Evolutionary conservation across 164 flowering plant species (phyloP).

Genomic region (Saururus chinensis): DNA sequence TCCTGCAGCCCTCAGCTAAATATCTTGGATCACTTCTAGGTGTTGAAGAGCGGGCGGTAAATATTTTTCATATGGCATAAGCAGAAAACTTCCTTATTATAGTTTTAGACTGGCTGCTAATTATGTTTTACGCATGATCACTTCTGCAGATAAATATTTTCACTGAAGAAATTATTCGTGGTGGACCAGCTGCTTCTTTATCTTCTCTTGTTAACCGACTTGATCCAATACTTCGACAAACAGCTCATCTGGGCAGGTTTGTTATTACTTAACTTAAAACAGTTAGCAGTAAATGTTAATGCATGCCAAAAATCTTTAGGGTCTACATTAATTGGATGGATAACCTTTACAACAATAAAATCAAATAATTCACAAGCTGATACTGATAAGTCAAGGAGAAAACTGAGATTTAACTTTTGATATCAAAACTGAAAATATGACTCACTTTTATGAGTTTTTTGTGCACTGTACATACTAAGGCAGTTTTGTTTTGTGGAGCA

Average conservation of each 20-base stretch:
- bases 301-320: not conserved
- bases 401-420: too few relatives aligned
- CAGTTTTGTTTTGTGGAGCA: conserved; percentile 23
- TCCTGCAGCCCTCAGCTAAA: conserved; percentile 92
- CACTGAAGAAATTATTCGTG: conserved; percentile 95
- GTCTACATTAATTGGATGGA: not conserved
- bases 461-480: not conserved
- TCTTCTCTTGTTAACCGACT: conserved; percentile 87
- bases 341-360: too few relatives aligned
- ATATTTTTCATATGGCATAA: conserved; percentile 14
- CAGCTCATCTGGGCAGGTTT: conserved; percentile 91
- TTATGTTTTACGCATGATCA: conserved; percentile 3
- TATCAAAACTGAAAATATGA: not conserved
- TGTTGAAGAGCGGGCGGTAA: conserved; percentile 84
- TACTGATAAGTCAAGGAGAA: not conserved
- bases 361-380: not conserved
- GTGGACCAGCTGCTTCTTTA: conserved; percentile 96
- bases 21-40: conserved; percentile 83
- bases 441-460: not conserved
- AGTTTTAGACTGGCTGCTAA: not conserved
- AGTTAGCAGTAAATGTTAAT: too few relatives aligned
- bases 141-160: conserved; percentile 69
- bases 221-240: conserved; percentile 84
- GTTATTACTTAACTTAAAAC: not conserved
- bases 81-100: not conserved